phyloP scores from a whole-genome alignment of 352 stramenopile species.

The Elongisporangium senticosum region DNA sequence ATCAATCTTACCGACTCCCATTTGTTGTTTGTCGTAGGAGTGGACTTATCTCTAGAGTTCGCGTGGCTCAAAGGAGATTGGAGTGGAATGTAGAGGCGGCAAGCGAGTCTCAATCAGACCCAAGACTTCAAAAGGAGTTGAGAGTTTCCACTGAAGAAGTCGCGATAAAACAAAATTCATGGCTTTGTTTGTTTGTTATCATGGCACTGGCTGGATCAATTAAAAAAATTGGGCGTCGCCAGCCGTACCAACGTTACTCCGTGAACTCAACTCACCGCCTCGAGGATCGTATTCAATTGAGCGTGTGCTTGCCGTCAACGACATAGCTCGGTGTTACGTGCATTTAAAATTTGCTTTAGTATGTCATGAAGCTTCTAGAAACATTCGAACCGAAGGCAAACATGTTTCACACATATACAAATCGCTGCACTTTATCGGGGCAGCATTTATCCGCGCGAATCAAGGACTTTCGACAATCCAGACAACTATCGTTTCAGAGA shows the following conservation, averaged over 20 bases:
- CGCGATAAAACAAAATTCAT: no score
- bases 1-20: no score
- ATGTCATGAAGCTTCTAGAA: slow-evolving; percentile 9
- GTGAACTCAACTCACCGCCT: not conserved
- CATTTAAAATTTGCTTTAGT: no score
- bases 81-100: not conserved
- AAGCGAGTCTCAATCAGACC: no score
- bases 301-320: slow-evolving; percentile 1
- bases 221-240: no score
- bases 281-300: slow-evolving; percentile 2
- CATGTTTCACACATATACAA: slow-evolving; percentile 11
- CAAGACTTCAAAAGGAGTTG: no score
- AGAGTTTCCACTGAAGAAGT: no score
- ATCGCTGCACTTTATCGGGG: no score
- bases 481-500: slow-evolving; percentile 6
- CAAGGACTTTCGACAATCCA: slow-evolving; percentile 3
- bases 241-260: no score
- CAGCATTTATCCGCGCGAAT: slow-evolving; percentile 8
- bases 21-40: not conserved
- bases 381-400: slow-evolving; percentile 18
- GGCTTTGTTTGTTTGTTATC: no score
- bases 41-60: not conserved
- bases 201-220: no score
- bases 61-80: not conserved
- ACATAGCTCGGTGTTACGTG: not conserved